Percentiles rank a stretch among this genome's conserved stretches.
phyloP scores from a whole-genome alignment of 2,329 filamentous ascomycete species.

The Penicillium vulpinum region DNA sequence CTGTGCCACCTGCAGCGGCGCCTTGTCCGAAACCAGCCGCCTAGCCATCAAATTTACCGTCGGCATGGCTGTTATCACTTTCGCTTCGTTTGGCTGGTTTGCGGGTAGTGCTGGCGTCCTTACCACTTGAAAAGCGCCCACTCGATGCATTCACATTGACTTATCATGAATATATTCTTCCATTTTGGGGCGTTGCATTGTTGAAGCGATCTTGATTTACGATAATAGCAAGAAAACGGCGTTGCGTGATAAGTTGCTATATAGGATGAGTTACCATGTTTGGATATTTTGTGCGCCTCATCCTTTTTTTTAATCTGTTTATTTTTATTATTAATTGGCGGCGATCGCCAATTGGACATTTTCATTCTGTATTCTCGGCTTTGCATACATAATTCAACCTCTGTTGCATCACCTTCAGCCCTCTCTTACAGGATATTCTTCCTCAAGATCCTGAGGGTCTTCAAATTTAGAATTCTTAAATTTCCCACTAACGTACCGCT shows the following conservation, averaged over 20 bases:
- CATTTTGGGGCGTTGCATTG: slow-evolving; percentile 13
- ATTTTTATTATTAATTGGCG: background rate
- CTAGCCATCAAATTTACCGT: slow-evolving; percentile 58
- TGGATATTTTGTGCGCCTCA: slow-evolving; percentile 15
- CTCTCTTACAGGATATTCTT: background rate
- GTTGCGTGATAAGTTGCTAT: slow-evolving; percentile 19
- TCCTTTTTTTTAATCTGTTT: background rate
- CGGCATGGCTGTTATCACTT: slow-evolving; percentile 57
- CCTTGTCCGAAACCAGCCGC: slow-evolving; percentile 54
- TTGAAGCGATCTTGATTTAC: slow-evolving; percentile 26
- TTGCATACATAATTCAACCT: background rate
- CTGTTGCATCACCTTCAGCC: background rate
- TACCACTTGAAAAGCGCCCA: slow-evolving; percentile 19
- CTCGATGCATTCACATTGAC: background rate
- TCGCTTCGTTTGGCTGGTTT: slow-evolving; percentile 59
- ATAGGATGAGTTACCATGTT: slow-evolving; percentile 9
- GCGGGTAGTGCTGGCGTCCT: slow-evolving; percentile 44
- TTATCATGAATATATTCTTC: slow-evolving; percentile 23
- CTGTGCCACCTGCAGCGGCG: slow-evolving; percentile 59
- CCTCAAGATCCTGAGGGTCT: background rate
- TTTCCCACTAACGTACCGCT: no score
- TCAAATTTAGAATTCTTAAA: background rate
- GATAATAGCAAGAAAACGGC: slow-evolving; percentile 34
- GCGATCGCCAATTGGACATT: background rate
- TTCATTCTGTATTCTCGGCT: slow-evolving; percentile 13